Evolutionary conservation across 768 basidiomycete genomes (phyloP), one percentile per base, ranked within the genome.

Genomic region (Boletellus emodensis): DNA sequence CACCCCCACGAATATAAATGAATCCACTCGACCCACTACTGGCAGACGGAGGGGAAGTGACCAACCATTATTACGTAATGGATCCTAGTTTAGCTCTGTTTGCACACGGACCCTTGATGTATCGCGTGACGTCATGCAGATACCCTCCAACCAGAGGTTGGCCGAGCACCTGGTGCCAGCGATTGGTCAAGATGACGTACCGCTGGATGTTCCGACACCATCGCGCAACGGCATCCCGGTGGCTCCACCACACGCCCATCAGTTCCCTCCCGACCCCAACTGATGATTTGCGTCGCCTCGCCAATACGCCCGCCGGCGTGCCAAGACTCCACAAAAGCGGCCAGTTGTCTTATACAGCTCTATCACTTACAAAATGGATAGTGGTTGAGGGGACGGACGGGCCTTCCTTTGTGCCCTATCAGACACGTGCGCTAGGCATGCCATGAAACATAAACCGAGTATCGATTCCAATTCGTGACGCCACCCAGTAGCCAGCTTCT

Each of bases 81-180:
- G 38, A 36, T 20, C 42, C 35, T 6, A 26, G 20, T 57, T 54
- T 57, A 20, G 9, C 12, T 44, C 15, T 55, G 32, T 55, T 64
- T 65, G 46, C 26, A 10, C 20, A 15, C 18, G 20, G 12, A 14
- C 41, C 8, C 24, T 12, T 20, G 32, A 59, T 53, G 45, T 37
- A 53, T 46, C 43, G 35, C 26, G 22, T 67, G 65, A 65, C 57
- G 61, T 67, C 64, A 67, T 51, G 38, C 46, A 32, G 39, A n/a
- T 26, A 39, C 32, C 32, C 35, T 18, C 20, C 22, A 38, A 22
- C 20, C 11, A 28, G 30, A 30, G 30, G 32, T 20, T 44, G 20
- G 33, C 32, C 15, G 17, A 24, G 24, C 6, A 24, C 24, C 24
- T 24, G 24, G 24, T 24, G 24, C 24, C 24, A 24, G 24, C 24